Percentiles rank a stretch among this genome's conserved stretches.
Conservation (phyloP, 257 asterid genomes). For the Verbascum thapsus region DNA sequence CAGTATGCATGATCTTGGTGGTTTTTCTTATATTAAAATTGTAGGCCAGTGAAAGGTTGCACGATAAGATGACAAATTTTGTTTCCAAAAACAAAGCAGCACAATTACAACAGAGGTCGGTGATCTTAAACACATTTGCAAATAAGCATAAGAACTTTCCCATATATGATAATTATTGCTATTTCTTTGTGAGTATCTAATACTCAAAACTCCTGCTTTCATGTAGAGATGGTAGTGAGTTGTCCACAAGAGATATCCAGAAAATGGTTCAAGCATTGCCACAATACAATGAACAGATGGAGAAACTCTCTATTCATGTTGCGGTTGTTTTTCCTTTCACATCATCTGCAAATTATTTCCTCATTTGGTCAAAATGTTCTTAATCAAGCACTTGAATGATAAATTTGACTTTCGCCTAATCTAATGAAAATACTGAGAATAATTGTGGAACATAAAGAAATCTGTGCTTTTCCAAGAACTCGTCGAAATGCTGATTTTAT, state of each 20-base stretch:
- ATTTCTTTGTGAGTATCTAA: conserved; percentile 24
- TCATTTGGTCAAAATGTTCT: conserved; percentile 1
- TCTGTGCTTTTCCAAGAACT: neutral
- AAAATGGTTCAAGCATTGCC: conserved; percentile 98
- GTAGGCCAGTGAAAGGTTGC: conserved; percentile 89
- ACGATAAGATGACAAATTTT: conserved; percentile 83
- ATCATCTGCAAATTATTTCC: conserved; percentile 15
- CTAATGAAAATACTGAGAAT: conserved; percentile 9
- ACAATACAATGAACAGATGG: conserved; percentile 91
- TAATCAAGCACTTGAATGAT: conserved; percentile 3
- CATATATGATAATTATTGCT: neutral
- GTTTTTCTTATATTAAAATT: conserved; percentile 27
- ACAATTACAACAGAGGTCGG: conserved; percentile 90
- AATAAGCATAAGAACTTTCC: neutral
- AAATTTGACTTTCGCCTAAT: conserved; percentile 21
- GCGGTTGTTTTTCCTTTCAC: conserved; percentile 60
- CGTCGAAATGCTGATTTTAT: conserved; percentile 16
- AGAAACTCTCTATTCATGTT: conserved; percentile 84
- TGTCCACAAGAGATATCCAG: conserved; percentile 94
- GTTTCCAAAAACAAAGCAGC: conserved; percentile 97
- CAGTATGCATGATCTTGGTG: conserved; percentile 25
- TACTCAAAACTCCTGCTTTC: conserved; percentile 28
- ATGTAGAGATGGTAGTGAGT: conserved; percentile 82
- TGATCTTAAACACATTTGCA: conserved; percentile 8
- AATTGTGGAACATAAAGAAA: conserved; percentile 11